Evolutionary conservation across 2,329 filamentous ascomycete species (phyloP).

Genomic region (Calonectria ilicicola): DNA sequence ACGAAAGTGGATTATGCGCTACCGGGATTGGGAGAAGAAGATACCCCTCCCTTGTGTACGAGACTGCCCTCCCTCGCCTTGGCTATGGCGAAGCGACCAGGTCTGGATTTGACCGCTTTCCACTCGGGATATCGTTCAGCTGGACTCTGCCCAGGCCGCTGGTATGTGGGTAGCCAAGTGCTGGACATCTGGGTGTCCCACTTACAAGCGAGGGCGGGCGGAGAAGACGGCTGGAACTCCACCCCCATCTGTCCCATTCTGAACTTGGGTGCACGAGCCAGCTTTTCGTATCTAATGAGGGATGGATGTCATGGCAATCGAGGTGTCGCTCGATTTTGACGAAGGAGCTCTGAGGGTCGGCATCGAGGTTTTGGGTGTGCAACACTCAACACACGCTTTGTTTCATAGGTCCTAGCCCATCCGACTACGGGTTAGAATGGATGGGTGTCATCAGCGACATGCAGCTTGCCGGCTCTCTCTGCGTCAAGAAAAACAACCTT

Average conservation of each 20-base stretch:
- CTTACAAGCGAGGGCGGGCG: constrained; percentile 15
- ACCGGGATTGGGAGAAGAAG: neutral
- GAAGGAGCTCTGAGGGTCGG: neutral
- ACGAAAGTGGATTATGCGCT: neutral
- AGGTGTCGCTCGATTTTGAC: neutral
- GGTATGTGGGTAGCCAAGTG: constrained; percentile 11
- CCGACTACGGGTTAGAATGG: neutral
- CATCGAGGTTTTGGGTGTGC: neutral
- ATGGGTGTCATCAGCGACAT: constrained; percentile 10
- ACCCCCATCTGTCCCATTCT: constrained; percentile 12
- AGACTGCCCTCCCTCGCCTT: neutral
- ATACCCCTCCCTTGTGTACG: neutral
- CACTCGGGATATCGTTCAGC: constrained; percentile 12
- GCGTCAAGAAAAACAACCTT: neutral
- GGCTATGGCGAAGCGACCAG: constrained; percentile 20
- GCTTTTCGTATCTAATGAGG: neutral
- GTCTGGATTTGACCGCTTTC: constrained; percentile 6
- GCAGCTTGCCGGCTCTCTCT: constrained; percentile 16
- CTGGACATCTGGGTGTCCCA: constrained; percentile 9
- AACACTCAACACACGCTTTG: neutral
- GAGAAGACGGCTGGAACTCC: constrained; percentile 17
- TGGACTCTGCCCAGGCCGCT: constrained; percentile 2
- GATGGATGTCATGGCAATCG: neutral
- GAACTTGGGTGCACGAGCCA: constrained; percentile 1
- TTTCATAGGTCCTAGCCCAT: neutral